Conservation (phyloP, 2,329 filamentous ascomycete genomes). For the Penicillium thymicola region DNA sequence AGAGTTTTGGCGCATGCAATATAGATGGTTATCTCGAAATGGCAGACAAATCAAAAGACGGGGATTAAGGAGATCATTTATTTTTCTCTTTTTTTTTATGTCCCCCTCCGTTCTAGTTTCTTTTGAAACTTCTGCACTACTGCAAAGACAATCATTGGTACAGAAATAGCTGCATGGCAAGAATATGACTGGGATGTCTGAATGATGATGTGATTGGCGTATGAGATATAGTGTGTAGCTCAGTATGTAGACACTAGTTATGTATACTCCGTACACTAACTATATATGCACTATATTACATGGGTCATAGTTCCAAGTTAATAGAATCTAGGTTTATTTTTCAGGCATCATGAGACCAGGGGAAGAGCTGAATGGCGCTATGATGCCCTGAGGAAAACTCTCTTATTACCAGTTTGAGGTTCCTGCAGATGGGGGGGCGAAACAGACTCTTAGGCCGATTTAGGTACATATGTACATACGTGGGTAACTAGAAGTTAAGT, state of each 20-base stretch:
- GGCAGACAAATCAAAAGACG: slow-evolving; percentile 1
- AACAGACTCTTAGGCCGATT: background rate
- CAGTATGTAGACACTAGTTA: background rate
- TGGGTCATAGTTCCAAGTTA: background rate
- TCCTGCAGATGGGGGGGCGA: slow-evolving; percentile 17
- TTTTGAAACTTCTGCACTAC: background rate
- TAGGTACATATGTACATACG: background rate
- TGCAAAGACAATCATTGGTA: background rate
- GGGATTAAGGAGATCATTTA: background rate
- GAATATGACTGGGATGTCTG: background rate
- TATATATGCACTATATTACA: background rate
- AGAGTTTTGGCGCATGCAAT: slow-evolving; percentile 3
- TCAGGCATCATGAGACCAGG: slow-evolving; percentile 1
- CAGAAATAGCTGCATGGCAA: background rate
- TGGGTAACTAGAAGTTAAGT: too few relatives aligned
- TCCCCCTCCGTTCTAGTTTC: background rate
- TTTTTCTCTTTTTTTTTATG: background rate
- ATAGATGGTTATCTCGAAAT: slow-evolving; percentile 8
- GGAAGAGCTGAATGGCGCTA: background rate
- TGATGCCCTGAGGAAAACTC: background rate
- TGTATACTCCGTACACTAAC: too few relatives aligned
- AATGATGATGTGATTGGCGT: background rate
- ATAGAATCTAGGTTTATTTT: background rate
- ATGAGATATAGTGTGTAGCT: background rate
- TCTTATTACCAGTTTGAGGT: slow-evolving; percentile 21